Base-by-base conservation (phyloP, 768 basidiomycete genomes). In the Stropharia rugosoannulata region DNA sequence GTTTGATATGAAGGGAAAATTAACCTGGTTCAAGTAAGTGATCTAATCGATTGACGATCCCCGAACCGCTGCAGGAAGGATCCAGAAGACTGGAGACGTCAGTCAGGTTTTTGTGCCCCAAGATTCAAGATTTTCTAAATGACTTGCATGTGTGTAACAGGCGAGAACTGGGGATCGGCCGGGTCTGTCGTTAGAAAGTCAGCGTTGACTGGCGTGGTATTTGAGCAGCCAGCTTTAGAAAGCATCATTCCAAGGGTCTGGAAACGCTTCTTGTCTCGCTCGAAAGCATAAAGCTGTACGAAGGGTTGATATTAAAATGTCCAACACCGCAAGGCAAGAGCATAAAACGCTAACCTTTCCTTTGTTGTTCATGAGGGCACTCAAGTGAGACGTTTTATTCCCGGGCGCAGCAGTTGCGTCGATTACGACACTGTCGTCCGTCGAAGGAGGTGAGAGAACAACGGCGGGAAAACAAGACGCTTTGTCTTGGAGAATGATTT, bases 391-490 rank as follows among this genome's bases (percentile, higher is more conserved):
- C 1, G 97, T 98, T 74, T 99, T 99, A 74, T 99, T 99, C 0
- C 97, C 97, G 0, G 97, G 97, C 1, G 97, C 97, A 39, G 95
- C 90, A 10, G 95, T 98, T 11, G 93, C 95, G 70, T 98, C 96
- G 39, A 98, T 89, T 29, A 94, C 90, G 45, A 80, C 75, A 51
- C 74, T 70, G 40, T 77, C 68, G 18, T 82, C 76, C 16, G 65
- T 68, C 1, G 76, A 71, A 10, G 87, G 88, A 41, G 92, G 90
- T 18, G 85, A 80, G n/a, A 99, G 83, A 5, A 98, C 82, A 56
- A 85, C 75, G 0, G 96, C 93, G 15, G 97, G 93, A 69, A 99
- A 94, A 71, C 97, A 99, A 54, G 94, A 96, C 16, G 97, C 96
- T 68, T 98, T 98, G 70, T 99, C 97, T 70, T 99, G 97, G 5